Base-by-base conservation (phyloP, 192 early-diverging fungal species). In the Coemansia sp. region DNA sequence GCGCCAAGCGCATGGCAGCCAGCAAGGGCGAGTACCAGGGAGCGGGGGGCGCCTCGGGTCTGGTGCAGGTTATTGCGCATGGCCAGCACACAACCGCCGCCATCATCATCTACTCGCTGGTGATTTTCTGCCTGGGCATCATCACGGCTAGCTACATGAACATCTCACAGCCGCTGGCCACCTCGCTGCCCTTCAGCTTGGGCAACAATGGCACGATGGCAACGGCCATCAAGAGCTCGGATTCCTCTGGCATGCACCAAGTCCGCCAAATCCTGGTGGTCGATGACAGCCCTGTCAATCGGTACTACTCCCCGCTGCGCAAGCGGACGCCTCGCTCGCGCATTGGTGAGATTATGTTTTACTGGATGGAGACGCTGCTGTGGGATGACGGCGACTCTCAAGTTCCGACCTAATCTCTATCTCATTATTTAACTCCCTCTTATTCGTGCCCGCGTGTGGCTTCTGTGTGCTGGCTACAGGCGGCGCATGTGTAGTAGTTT, bases 311-410 rank as follows among this genome's bases (percentile, higher is more conserved):
- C 17, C 62, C 78, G 18, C 53, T 76, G 35, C 74, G 74, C 58
- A 72, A 72, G 56, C 61, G 77, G 38, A 44, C 53, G 1, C 62
- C 77, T 10, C 82, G 82, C 58, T 74, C 78, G 43, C 68, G 71
- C 4, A 37, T 77, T 26, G 72, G 70, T 54, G 78, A 83, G 36
- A 69, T 75, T 43, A 35, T 83, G 40, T 78, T 83, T 63, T 81
- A 83, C 78, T 83, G 82, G 82, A 58, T 81, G 46, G 82, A 83
- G 62, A 78, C 82, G 27, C 72, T 83, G 52, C 69, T 83, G 40
- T 83, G 68, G 71, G 74, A 83, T 38, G 82, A 74, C 39, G 46
- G 58, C 1, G 67, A 70, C 35, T 38, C 66, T 8, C 70, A 69
- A 36, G 58, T 83, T 9, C 82, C 82, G 3, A 81, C 74, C 19